A percentile compares a stretch with the other conserved stretches of the same genome.
Conservation (phyloP, 73 alveolate species). For the Tetrahymena elliotti region DNA sequence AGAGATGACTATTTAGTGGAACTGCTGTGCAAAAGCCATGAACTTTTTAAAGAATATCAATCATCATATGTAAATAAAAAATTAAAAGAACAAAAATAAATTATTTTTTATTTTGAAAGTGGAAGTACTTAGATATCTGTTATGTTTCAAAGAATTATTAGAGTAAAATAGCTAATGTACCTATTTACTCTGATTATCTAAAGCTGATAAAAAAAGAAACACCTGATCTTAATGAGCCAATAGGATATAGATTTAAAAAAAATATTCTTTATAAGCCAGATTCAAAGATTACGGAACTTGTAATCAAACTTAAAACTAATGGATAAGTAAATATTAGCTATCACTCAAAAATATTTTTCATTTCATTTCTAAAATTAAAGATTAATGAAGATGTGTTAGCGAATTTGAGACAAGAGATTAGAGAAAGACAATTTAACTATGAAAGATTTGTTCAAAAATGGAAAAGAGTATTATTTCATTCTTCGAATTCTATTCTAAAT, state of each 20-base stretch:
- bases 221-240: neutral
- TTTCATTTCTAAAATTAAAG: neutral
- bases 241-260: neutral
- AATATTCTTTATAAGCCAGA: neutral
- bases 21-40: neutral
- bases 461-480: neutral
- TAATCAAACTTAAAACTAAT: neutral
- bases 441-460: neutral
- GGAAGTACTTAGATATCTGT: neutral
- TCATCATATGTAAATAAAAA: neutral
- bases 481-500: too few relatives aligned
- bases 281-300: neutral
- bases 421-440: neutral
- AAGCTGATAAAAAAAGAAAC: neutral
- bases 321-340: neutral
- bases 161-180: neutral
- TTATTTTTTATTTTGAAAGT: neutral
- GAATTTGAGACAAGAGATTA: neutral
- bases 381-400: neutral
- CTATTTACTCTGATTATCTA: neutral
- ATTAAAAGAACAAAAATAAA: neutral
- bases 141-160: neutral
- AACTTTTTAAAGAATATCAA: neutral
- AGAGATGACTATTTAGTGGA: neutral
- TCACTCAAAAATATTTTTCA: neutral